Evolutionary conservation across 495 filamentous ascomycete species (phyloP), one percentile per base, ranked within the genome.

Genomic region (Daldinia bambusicola): DNA sequence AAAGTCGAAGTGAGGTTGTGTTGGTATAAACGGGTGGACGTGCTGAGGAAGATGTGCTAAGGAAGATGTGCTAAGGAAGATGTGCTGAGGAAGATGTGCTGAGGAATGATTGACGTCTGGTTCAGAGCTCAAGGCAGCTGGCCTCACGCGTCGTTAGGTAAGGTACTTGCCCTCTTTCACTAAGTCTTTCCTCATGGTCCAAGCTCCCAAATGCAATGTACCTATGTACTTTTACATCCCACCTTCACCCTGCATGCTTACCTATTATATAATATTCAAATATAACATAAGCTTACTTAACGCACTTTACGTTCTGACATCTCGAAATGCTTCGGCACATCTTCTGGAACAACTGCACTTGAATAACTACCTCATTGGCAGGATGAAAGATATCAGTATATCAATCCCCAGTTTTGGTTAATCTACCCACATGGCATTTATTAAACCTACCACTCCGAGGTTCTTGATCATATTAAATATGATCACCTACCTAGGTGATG

Each of bases 121-220:
- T 48, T 65, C 51, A 59, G 52, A 75, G 73, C 73, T 76, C 75
- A 77, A 73, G 70, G 70, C 70, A 73, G 69, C 75, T 77, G 69
- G 72, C 63, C 72, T 77, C 75, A 75, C 75, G 75, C 75, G 75
- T 77, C 75, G 73, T 67, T 53, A 7, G 9, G 13, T 53, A n/a
- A 26, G 26, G 8, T 52, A 52, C 22, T 14, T 16, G n/a, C n/a
- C 18, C 3, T 8, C 8, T n/a, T 14, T 41, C 14, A 10, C 4
- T 22, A 20, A 20, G 16, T 48, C 18, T 48, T 61, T 8, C 14
- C 36, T 13, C 13, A 31, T 64, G 68, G 68, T 66, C 62, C 43
- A 71, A 66, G 62, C 63, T 66, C 62, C 62, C 6, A 3, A 3
- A 7, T 50, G 48, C 8, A 66, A 16, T n/a, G 63, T 68, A 74